Evolutionary conservation across 108 stramenopile genomes (phyloP), one percentile per base, ranked within the genome.

Genomic region (Cyclotella sp.): DNA sequence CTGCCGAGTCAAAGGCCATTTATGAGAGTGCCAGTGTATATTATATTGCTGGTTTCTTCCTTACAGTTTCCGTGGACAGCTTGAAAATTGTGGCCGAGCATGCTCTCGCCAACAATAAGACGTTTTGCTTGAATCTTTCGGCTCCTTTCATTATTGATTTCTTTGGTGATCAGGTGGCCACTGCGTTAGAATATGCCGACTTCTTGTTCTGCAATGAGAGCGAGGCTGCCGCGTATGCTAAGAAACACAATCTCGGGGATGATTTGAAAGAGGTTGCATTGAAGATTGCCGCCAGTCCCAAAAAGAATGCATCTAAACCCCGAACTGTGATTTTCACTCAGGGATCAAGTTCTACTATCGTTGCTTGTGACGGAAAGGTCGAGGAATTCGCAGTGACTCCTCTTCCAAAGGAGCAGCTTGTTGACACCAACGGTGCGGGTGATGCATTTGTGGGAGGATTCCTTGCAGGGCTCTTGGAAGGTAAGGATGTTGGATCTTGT

Each of bases 381-480:
- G 86, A 80, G 34, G 89, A 90, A 76, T 99, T 89, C 86, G 82
- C 93, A 18, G 98, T 99, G 22, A 92, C 89, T 26, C 88, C 93
- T 16, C 81, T 98, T 27, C 70, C 83, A 26, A 85, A 87, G 81
- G 97, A 96, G n/a, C 60, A 86, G 45, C 78, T 99, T 49, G 99
- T 99, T 21, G 99, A 99, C 78, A 98, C 97, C 71, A 99, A 99
- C 78, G 99, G 99, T 39, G 99, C 99, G 16, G 99, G 99, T 47
- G 99, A 99, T 84, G 97, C 98, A 76, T 99, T 99, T 83, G 99
- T 99, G 1, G 99, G 99, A 40, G 99, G 99, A 45, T 99, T 98
- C 91, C 85, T 98, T 55, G 78, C 96, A 19, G 90, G 93, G 72
- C 85, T 99, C 46, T 70, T 92, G 30, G 95, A 89, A 49, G 85